Evolutionary conservation across 2,329 filamentous ascomycete genomes (phyloP).

Genomic region (Colletotrichum somersetense): DNA sequence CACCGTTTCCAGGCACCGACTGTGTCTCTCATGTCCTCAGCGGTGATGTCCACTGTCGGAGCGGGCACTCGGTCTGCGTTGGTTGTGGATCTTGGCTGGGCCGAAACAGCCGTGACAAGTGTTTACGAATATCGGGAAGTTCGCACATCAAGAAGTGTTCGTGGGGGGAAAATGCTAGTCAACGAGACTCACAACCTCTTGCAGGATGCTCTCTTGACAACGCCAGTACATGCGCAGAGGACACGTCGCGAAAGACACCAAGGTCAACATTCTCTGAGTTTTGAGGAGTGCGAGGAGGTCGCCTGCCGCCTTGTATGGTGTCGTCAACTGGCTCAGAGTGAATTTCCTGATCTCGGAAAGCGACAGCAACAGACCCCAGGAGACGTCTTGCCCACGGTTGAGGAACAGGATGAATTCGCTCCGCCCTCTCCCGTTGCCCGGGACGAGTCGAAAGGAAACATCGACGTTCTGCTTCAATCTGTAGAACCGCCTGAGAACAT

Average conservation of each 20-base stretch:
- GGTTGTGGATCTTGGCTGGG: constrained; percentile 92
- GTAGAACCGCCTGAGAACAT: constrained; percentile 66
- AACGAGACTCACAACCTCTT: constrained; percentile 77
- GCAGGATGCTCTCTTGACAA: constrained; percentile 55
- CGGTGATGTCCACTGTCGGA: constrained; percentile 79
- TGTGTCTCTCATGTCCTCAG: constrained; percentile 83
- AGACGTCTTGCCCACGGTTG: constrained; percentile 63
- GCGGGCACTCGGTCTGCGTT: constrained; percentile 89
- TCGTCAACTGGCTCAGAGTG: constrained; percentile 47
- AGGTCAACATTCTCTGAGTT: constrained; percentile 63
- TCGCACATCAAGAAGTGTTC: constrained; percentile 74
- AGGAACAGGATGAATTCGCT: constrained; percentile 66
- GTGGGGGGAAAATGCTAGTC: constrained; percentile 80
- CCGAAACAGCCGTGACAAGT: constrained; percentile 86
- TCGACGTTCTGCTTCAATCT: constrained; percentile 61
- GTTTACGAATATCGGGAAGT: constrained; percentile 94
- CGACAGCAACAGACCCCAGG: constrained; percentile 45
- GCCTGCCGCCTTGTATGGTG: constrained; percentile 85
- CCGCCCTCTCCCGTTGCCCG: constrained; percentile 41
- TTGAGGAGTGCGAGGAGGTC: constrained; percentile 87
- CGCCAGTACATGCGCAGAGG: constrained; percentile 16
- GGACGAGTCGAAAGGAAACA: constrained; percentile 46
- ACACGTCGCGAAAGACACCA: constrained; percentile 38
- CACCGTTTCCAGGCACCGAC: constrained; percentile 82
- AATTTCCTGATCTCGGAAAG: not conserved